phyloP scores from a whole-genome alignment of 2,329 filamentous ascomycete species.

The Drechslerella stenobrocha region DNA sequence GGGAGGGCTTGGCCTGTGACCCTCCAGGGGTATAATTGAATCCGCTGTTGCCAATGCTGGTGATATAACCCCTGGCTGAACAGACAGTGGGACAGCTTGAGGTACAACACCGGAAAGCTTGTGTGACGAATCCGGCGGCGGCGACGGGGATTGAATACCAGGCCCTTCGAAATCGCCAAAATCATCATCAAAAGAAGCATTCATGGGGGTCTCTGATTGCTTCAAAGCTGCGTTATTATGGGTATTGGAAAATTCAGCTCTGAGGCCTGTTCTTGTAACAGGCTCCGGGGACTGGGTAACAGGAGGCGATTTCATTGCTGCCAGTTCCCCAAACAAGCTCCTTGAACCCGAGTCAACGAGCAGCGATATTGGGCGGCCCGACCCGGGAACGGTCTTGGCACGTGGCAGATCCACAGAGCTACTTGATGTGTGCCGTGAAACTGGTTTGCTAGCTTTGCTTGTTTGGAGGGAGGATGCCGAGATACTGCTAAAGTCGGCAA shows the following conservation, averaged over 20 bases:
- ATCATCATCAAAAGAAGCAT: conserved; percentile 43
- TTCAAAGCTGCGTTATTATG: conserved; percentile 17
- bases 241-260: conserved; percentile 31
- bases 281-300: conserved; percentile 13
- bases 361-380: conserved; percentile 34
- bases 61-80: conserved; percentile 6
- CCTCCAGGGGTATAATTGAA: background rate
- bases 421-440: conserved; percentile 20
- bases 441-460: conserved; percentile 3
- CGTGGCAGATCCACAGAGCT: conserved; percentile 42
- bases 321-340: conserved; percentile 34
- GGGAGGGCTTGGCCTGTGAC: background rate
- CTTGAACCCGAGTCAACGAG: conserved; percentile 29
- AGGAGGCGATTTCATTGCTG: conserved; percentile 33
- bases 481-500: conserved; percentile 3
- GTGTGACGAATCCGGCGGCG: conserved; percentile 1
- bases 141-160: conserved; percentile 18
- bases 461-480: conserved; percentile 10
- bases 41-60: conserved; percentile 13
- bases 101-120: background rate
- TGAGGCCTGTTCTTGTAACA: conserved; percentile 13
- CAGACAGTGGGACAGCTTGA: conserved; percentile 7
- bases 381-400: conserved; percentile 12
- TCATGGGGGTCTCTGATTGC: conserved; percentile 12
- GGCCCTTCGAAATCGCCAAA: conserved; percentile 45